These are phyloP conservation scores for Exophiala phaeomuriformis DNA, from an alignment of 2,329 filamentous ascomycete species.

Conservation along the genomic window DNA sequence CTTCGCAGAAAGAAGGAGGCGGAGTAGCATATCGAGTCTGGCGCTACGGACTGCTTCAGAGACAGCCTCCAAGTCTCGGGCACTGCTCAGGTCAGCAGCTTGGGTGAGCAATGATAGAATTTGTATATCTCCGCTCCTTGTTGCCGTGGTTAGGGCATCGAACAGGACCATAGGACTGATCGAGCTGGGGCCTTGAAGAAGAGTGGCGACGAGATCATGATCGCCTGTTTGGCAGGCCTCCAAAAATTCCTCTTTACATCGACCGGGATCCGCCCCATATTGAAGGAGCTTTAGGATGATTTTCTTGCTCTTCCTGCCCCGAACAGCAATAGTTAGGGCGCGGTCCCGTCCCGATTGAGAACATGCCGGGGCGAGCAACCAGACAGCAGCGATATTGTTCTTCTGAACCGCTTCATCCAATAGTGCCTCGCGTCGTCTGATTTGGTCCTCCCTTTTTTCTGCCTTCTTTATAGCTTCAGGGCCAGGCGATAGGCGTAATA, in stretches of 20 bases:
- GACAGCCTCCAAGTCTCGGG: neutral
- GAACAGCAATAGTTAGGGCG: constrained; percentile 1
- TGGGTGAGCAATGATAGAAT: neutral
- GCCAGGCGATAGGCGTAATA: neutral
- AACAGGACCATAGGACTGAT: neutral
- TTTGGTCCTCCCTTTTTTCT: neutral
- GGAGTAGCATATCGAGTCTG: constrained; percentile 1
- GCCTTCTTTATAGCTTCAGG: neutral
- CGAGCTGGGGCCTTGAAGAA: constrained; percentile 1
- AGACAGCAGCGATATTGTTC: constrained; percentile 1
- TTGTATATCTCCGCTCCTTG: constrained; percentile 2
- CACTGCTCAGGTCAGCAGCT: neutral
- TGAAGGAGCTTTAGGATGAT: constrained; percentile 2
- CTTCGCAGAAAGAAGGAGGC: constrained; percentile 4
- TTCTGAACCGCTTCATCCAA: neutral
- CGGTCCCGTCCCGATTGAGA: constrained; percentile 3
- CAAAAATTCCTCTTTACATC: neutral
- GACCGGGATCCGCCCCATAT: constrained; percentile 5
- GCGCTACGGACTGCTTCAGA: constrained; percentile 1
- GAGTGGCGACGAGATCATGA: neutral
- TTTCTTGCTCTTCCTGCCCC: neutral
- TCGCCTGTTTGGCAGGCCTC: neutral
- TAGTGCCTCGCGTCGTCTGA: neutral
- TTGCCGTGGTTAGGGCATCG: constrained; percentile 4
- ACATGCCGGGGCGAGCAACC: constrained; percentile 1